Percentiles rank a stretch among this genome's conserved stretches.
phyloP scores from a whole-genome alignment of 2,329 filamentous ascomycete genomes.

The Camptophora hylomeconis region DNA sequence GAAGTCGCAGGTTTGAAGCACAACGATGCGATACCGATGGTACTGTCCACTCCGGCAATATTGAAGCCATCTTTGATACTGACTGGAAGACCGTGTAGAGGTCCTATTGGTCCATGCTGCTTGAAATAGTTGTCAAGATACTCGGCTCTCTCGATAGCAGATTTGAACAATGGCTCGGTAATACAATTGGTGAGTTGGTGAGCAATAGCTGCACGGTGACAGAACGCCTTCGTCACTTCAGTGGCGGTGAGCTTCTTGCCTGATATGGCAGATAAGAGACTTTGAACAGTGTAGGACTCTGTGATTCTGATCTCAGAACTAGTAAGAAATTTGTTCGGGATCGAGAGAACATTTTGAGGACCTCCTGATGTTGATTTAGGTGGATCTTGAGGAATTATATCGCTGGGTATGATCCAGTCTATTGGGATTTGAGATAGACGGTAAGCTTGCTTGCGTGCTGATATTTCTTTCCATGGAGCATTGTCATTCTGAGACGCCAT shows the following conservation, averaged over 20 bases:
- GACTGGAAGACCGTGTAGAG: conserved; percentile 28
- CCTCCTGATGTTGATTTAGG: conserved; percentile 6
- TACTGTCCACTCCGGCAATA: conserved; percentile 38
- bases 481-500: conserved; percentile 8
- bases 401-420: conserved; percentile 25
- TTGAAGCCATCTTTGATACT: conserved; percentile 23
- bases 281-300: conserved; percentile 35
- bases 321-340: conserved; percentile 41
- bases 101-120: conserved; percentile 21
- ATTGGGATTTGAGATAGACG: conserved; percentile 26
- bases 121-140: conserved; percentile 24
- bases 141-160: conserved; percentile 25
- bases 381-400: conserved; percentile 16
- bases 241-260: conserved; percentile 24
- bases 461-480: conserved; percentile 19
- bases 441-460: conserved; percentile 26
- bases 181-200: conserved; percentile 23
- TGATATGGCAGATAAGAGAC: conserved; percentile 24
- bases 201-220: conserved; percentile 29
- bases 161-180: conserved; percentile 25
- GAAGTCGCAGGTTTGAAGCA: conserved; percentile 44
- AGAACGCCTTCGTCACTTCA: conserved; percentile 41
- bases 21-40: conserved; percentile 46
- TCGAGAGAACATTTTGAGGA: conserved; percentile 28
- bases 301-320: conserved; percentile 43